Base-by-base conservation (phyloP, 73 alveolate species). In the Paramecium sexaurelia region DNA sequence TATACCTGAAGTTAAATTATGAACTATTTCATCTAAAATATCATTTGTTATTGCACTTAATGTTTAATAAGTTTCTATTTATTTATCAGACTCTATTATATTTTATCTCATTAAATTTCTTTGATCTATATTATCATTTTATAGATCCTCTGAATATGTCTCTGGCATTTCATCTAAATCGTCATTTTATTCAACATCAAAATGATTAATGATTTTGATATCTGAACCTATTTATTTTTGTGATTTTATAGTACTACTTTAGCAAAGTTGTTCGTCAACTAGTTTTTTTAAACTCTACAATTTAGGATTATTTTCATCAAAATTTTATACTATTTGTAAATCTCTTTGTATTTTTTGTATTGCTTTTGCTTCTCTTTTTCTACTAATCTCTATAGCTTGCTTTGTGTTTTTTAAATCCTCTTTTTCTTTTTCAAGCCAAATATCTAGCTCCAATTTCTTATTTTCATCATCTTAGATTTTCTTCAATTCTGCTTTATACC, bases 331-430 rank as follows among this genome's bases (percentile, higher is more conserved):
- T 24, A 78, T 24, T 22, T 29, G 20, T 40, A 78, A 15, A 78
- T 78, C 90, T 24, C 90, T 78, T 33, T 78, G 17, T 24, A 43
- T 78, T 43, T 78, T 78, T 33, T 78, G 5, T 11, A 78, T 24
- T 22, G 90, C 90, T 24, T 32, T 41, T 9, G 90, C 90, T 40
- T 78, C 90, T 78, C 73, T 78, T 26, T 78, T 78, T 78, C 90
- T 78, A 78, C 90, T 78, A 2, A 78, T 40, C 55, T 78, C 90
- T 4, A 78, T 78, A 2, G 90, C 90, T 24, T 29, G 20, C 24
- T 45, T 78, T 40, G 90, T 78, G 10, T 78, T 40, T 24, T 27
- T 39, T 27, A 78, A 37, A 40, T 78, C 90, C 22, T 78, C 90
- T 45, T 37, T 24, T 13, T 78, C 90, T 33, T 78, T 78, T 20